A percentile compares a stretch with the other conserved stretches of the same genome.
phyloP scores from a whole-genome alignment of 2,329 filamentous ascomycete genomes.

The Karstenula rhodostoma region DNA sequence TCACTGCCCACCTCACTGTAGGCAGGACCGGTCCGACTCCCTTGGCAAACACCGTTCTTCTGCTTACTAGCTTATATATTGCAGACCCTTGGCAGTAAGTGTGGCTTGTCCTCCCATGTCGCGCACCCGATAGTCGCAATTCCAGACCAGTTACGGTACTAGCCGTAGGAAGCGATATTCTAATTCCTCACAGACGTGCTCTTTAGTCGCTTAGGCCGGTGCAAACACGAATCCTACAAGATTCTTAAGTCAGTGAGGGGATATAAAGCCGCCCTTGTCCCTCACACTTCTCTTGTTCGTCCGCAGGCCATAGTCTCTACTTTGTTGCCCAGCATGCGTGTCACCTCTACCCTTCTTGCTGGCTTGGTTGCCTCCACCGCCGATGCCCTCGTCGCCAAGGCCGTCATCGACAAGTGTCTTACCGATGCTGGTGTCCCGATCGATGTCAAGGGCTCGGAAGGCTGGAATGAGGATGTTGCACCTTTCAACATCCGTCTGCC shows the following conservation, averaged over 20 bases:
- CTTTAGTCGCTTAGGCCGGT: slow-evolving; percentile 6
- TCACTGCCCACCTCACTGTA: slow-evolving; percentile 1
- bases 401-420: slow-evolving; percentile 26
- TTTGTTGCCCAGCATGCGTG: slow-evolving; percentile 20
- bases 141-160: slow-evolving; percentile 3
- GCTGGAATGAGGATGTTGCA: slow-evolving; percentile 18
- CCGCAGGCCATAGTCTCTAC: slow-evolving; percentile 12
- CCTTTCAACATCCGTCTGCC: slow-evolving; percentile 31
- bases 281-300: slow-evolving; percentile 1
- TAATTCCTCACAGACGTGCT: slow-evolving; percentile 3
- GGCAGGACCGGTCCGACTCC: slow-evolving; percentile 13
- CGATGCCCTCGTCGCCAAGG: slow-evolving; percentile 18
- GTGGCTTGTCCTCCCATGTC: slow-evolving; percentile 12
- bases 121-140: neutral
- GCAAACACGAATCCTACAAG: slow-evolving; percentile 1
- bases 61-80: slow-evolving; percentile 14
- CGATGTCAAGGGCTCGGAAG: slow-evolving; percentile 16
- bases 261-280: slow-evolving; percentile 10
- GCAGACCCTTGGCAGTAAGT: slow-evolving; percentile 11
- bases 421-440: slow-evolving; percentile 22
- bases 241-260: slow-evolving; percentile 5
- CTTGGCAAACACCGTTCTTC: slow-evolving; percentile 2
- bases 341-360: slow-evolving; percentile 16
- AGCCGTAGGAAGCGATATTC: slow-evolving; percentile 2
- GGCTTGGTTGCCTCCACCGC: slow-evolving; percentile 21